Evolutionary conservation across 495 filamentous ascomycete species (phyloP).

Genomic region (Penicillium soppii): DNA sequence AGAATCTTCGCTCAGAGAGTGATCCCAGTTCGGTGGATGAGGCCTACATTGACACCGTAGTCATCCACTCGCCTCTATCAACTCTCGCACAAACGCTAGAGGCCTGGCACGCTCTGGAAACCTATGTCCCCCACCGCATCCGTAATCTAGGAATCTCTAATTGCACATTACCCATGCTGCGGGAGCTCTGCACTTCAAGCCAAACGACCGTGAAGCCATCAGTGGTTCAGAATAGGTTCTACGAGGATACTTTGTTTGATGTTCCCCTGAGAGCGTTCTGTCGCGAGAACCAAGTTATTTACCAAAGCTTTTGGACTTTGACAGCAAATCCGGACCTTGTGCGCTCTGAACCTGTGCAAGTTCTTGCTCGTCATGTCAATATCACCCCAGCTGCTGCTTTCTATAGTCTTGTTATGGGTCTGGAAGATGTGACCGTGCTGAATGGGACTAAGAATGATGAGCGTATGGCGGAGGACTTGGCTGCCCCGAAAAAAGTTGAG

Average conservation of each 20-base stretch:
- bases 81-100: conserved; percentile 57
- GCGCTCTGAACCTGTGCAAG: conserved; percentile 47
- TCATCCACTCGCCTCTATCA: conserved; percentile 69
- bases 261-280: conserved; percentile 61
- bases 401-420: conserved; percentile 64
- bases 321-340: conserved; percentile 66
- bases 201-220: conserved; percentile 52
- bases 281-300: conserved; percentile 55
- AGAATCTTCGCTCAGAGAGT: conserved; percentile 50
- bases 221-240: conserved; percentile 77
- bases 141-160: conserved; percentile 75
- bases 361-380: conserved; percentile 43
- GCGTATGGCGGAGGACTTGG: conserved; percentile 67
- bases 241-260: conserved; percentile 60
- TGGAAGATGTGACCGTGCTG: conserved; percentile 59
- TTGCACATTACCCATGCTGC: conserved; percentile 52
- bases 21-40: conserved; percentile 33
- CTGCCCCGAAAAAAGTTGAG: conserved; percentile 49
- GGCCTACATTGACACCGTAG: conserved; percentile 68
- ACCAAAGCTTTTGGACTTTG: conserved; percentile 81
- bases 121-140: conserved; percentile 63
- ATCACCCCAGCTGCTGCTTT: conserved; percentile 57
- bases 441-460: conserved; percentile 66
- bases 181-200: conserved; percentile 43
- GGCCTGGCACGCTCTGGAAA: conserved; percentile 63